phyloP scores from a whole-genome alignment of 768 basidiomycete genomes.

The Mrakia frigida region DNA sequence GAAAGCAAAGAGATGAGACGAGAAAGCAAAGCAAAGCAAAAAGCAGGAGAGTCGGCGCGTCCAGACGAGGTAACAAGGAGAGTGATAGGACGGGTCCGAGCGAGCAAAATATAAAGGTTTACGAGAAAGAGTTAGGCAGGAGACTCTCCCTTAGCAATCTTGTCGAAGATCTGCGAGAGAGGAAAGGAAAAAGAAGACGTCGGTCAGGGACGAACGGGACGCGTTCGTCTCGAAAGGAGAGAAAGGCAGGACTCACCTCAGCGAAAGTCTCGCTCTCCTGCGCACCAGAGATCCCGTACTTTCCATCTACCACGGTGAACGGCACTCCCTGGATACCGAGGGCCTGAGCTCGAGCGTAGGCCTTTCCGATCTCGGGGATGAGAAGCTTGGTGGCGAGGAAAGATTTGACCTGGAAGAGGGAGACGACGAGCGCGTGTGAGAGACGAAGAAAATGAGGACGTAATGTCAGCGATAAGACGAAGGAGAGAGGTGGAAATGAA shows the following conservation, averaged over 20 bases:
- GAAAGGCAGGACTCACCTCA: constrained; percentile 49
- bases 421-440: background rate
- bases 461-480: too few species aligned
- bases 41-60: background rate
- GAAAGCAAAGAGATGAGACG: background rate
- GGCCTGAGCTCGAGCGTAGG: constrained; percentile 58
- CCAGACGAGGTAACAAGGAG: too few species aligned
- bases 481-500: too few species aligned
- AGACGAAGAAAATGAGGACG: constrained; percentile 29
- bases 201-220: too few species aligned
- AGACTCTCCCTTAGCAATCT: background rate
- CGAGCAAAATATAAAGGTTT: background rate
- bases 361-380: constrained; percentile 58
- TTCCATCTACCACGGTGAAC: constrained; percentile 69
- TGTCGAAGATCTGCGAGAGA: constrained; percentile 15
- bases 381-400: constrained; percentile 66
- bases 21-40: background rate
- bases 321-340: constrained; percentile 74
- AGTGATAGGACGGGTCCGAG: background rate
- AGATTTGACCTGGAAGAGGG: constrained; percentile 51
- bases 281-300: constrained; percentile 70
- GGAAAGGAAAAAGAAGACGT: background rate
- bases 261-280: constrained; percentile 67
- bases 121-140: background rate
- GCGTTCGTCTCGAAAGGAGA: background rate